Evolutionary conservation across 495 filamentous ascomycete species (phyloP).

Genomic region (Talaromyces stipitatus): DNA sequence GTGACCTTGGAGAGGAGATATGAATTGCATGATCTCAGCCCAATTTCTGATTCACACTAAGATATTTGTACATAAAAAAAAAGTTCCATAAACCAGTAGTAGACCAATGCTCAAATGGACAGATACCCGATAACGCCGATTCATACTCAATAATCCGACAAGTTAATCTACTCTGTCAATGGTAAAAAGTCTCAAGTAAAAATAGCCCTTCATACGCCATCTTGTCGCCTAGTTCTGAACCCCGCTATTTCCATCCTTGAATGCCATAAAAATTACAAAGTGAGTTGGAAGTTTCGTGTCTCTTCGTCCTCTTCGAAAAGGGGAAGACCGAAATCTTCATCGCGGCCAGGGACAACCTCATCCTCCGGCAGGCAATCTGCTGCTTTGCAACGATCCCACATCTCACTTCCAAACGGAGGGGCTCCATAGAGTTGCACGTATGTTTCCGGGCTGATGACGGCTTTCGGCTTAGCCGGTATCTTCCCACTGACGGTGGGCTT

Average conservation of each 20-base stretch:
- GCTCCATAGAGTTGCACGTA: constrained; percentile 37
- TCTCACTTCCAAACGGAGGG: constrained; percentile 33
- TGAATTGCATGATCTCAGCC: not conserved
- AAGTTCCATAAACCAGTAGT: not conserved
- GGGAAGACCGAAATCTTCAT: constrained; percentile 21
- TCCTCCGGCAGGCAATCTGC: constrained; percentile 30
- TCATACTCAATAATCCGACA: not conserved
- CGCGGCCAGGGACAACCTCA: constrained; percentile 11
- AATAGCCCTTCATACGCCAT: not conserved
- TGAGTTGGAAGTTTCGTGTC: constrained; percentile 34
- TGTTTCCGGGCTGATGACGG: constrained; percentile 30
- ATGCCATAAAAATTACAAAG: constrained; percentile 18
- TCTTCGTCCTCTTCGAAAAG: constrained; percentile 37
- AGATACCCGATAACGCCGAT: not conserved
- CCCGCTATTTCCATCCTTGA: not conserved
- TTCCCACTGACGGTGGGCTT: constrained; percentile 11
- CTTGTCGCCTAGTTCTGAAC: not conserved
- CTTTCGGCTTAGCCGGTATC: constrained; percentile 15
- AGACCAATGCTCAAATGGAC: not conserved
- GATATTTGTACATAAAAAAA: not conserved
- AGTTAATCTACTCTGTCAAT: not conserved
- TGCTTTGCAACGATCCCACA: constrained; percentile 32
- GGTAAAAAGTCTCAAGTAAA: not conserved
- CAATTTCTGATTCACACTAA: not conserved
- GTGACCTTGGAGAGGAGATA: too few relatives aligned